Base-by-base conservation (phyloP, 495 filamentous ascomycete species). In the Beverwykella pulmonaria region DNA sequence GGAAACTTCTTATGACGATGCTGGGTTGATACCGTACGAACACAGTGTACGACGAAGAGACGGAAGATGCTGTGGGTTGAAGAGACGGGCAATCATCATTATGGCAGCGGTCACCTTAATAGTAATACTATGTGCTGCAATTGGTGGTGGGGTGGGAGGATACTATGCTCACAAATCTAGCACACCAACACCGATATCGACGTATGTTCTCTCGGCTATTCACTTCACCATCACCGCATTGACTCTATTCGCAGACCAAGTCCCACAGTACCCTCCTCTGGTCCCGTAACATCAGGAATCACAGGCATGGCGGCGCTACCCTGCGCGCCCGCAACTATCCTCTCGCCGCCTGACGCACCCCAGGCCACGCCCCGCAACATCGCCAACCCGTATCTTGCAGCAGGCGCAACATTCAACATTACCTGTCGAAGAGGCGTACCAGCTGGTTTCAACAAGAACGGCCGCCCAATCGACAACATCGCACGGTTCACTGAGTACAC, bases 391-490 rank as follows among this genome's bases (percentile, higher is more conserved):
- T 54, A 54, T 48, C 48, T 63, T 36, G 50, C 60, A n/a, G 19
- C 27, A 10, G 49, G 60, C 49, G 49, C 60, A 12, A 63, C 60
- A 19, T 63, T 55, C 49, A 46, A 54, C 32, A 63, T 63, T 14
- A 63, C 48, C 26, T 63, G 60, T 29, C 48, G 50, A 4, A 48
- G 52, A n/a, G 49, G 52, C 20, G 52, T 46, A 29, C 49, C 60
- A 20, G 15, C 4, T 27, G 22, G 10, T 10, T 7, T 14, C 29
- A 55, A 39, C 17, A 26, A 19, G 3, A 25, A 44, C 7, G 48
- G 49, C 9, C 5, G 25, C 3, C 50, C 52, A 7, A 56, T 63
- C 23, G 30, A 10, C 41, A 49, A 63, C 22, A 2, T 56, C 12
- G 34, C 7, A 1, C 27, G 19, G 3, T 63, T 41, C 23, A 55